These are phyloP conservation scores for Apiotrichum veenhuisii DNA, from an alignment of 1,284 basidiomycete genomes.

Conservation along the genomic window DNA sequence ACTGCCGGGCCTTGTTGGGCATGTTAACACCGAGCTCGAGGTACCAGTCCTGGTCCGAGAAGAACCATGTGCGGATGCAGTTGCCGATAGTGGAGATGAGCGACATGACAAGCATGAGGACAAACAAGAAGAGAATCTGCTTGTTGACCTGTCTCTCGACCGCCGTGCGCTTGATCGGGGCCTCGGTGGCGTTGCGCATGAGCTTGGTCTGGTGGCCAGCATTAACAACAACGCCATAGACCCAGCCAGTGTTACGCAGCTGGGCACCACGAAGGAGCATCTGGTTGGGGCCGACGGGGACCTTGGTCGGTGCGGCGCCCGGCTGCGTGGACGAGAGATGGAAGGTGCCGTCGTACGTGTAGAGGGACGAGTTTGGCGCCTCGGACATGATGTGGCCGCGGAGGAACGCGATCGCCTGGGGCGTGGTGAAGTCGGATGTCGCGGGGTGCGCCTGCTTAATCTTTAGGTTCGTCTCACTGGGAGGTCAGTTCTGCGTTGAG, in stretches of 20 bases:
- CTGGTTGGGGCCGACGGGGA: constrained; percentile 93
- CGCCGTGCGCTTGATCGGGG: constrained; percentile 93
- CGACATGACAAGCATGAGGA: constrained; percentile 79
- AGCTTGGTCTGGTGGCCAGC: constrained; percentile 98
- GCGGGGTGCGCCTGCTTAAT: constrained; percentile 92
- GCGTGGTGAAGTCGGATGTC: constrained; percentile 73
- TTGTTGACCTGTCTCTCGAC: constrained; percentile 95
- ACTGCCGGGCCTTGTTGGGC: constrained; percentile 60
- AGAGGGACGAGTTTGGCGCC: constrained; percentile 95
- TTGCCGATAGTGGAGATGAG: constrained; percentile 88
- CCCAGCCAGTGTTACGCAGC: constrained; percentile 93
- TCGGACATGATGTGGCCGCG: constrained; percentile 85
- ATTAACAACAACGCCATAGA: constrained; percentile 89
- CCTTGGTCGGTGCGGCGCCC: constrained; percentile 57
- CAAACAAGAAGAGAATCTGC: constrained; percentile 95
- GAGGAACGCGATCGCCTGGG: constrained; percentile 67
- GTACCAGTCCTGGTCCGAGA: constrained; percentile 78
- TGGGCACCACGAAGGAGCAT: constrained; percentile 91
- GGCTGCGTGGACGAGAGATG: constrained; percentile 55
- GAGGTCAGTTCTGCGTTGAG: background rate
- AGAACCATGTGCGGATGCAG: constrained; percentile 84
- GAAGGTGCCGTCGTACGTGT: constrained; percentile 84
- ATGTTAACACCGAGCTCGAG: constrained; percentile 52
- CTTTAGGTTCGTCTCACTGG: constrained; percentile 90
- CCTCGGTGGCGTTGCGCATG: constrained; percentile 87